Evolutionary conservation across 2,329 filamentous ascomycete genomes (phyloP).

Genomic region (Coniochaeta prunicola): DNA sequence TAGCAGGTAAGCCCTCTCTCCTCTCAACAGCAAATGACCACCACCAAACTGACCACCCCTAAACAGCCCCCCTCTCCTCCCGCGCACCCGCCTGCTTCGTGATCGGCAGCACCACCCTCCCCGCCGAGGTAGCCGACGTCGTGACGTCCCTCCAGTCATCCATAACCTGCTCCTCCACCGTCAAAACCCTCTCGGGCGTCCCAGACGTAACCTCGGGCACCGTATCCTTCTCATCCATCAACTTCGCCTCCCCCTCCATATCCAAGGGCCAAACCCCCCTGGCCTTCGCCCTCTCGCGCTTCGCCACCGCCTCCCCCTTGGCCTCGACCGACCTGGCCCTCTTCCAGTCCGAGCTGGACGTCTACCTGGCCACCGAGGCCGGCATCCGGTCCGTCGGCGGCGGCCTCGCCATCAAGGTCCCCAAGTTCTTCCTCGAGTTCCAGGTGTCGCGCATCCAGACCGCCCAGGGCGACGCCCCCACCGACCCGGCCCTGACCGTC

Average conservation of each 20-base stretch:
- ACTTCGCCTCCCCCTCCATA: slow-evolving; percentile 49
- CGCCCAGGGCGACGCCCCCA: slow-evolving; percentile 47
- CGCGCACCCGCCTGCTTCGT: slow-evolving; percentile 42
- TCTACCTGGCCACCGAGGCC: slow-evolving; percentile 53
- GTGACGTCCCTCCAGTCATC: slow-evolving; percentile 31
- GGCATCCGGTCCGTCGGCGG: slow-evolving; percentile 48
- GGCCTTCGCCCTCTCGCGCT: slow-evolving; percentile 44
- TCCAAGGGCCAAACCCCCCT: slow-evolving; percentile 35
- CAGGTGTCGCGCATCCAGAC: slow-evolving; percentile 53
- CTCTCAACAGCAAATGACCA: background rate
- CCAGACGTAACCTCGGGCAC: slow-evolving; percentile 48
- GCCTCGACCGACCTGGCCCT: slow-evolving; percentile 38
- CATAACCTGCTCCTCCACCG: slow-evolving; percentile 41
- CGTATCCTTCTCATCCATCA: slow-evolving; percentile 44
- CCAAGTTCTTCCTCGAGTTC: slow-evolving; percentile 56
- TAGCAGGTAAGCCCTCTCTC: background rate
- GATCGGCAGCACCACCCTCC: slow-evolving; percentile 41
- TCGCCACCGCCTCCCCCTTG: slow-evolving; percentile 43
- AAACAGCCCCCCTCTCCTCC: slow-evolving; percentile 8
- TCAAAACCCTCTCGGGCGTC: slow-evolving; percentile 42
- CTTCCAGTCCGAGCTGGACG: slow-evolving; percentile 47
- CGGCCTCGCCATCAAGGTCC: slow-evolving; percentile 48
- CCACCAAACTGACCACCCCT: background rate
- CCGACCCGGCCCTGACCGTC: slow-evolving; percentile 43
- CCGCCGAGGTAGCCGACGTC: slow-evolving; percentile 37